Evolutionary conservation across 2,329 filamentous ascomycete genomes (phyloP).

Genomic region (Clarireedia homoeocarpa): DNA sequence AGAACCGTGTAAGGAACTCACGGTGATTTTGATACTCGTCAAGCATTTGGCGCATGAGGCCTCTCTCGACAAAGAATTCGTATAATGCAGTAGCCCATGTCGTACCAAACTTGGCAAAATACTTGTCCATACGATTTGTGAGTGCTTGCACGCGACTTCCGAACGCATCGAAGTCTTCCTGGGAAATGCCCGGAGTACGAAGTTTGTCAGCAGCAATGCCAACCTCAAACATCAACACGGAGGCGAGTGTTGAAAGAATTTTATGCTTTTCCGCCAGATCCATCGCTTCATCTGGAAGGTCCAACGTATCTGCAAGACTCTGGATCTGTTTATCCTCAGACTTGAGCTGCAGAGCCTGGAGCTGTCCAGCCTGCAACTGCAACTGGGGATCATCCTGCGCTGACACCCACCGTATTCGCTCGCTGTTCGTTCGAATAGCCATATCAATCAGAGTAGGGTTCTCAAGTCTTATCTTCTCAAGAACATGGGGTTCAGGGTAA

Average conservation of each 20-base stretch:
- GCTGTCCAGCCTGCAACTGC: slow-evolving; percentile 38
- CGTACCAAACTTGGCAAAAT: slow-evolving; percentile 43
- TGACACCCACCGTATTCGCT: slow-evolving; percentile 50
- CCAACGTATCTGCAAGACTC: slow-evolving; percentile 39
- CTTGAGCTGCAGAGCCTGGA: slow-evolving; percentile 36
- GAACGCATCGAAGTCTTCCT: slow-evolving; percentile 9
- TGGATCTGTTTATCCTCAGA: slow-evolving; percentile 39
- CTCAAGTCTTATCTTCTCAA: slow-evolving; percentile 42
- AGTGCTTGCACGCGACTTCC: slow-evolving; percentile 9
- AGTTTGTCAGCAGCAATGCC: slow-evolving; percentile 2
- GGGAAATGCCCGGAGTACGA: slow-evolving; percentile 4
- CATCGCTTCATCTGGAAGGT: slow-evolving; percentile 49
- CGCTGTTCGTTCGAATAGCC: slow-evolving; percentile 49
- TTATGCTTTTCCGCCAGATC: slow-evolving; percentile 52
- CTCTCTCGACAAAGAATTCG: slow-evolving; percentile 62
- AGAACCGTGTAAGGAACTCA: slow-evolving; percentile 67
- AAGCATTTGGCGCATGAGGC: slow-evolving; percentile 60
- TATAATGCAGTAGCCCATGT: slow-evolving; percentile 65
- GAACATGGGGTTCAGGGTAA: slow-evolving; percentile 17
- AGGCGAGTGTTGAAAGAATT: slow-evolving; percentile 55
- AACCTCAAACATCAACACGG: slow-evolving; percentile 30
- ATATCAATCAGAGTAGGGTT: slow-evolving; percentile 47
- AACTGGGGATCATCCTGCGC: slow-evolving; percentile 42
- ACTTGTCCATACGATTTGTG: slow-evolving; percentile 30
- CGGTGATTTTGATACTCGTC: slow-evolving; percentile 61